A percentile compares a stretch with the other conserved stretches of the same genome.
Conservation (phyloP, 1,139 yeast genomes). For the Suhomyces panamericanus region DNA sequence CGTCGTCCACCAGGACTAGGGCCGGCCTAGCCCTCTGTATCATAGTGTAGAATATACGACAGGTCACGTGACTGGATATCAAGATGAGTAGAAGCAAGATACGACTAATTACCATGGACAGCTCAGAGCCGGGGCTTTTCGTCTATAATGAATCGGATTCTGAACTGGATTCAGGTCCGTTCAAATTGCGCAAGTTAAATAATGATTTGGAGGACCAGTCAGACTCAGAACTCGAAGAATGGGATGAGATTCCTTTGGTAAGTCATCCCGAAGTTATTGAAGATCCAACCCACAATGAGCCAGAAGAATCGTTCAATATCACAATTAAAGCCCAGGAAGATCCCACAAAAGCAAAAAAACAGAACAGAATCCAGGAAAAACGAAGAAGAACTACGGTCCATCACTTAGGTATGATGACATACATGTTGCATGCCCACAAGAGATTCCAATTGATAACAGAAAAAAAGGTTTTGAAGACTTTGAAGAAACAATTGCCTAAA, state of each 20-base stretch:
- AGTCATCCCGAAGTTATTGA: not conserved
- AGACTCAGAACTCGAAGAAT: slow-evolving; percentile 19
- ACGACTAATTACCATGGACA: not conserved
- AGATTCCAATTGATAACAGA: slow-evolving; percentile 29
- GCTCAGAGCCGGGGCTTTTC: slow-evolving; percentile 11
- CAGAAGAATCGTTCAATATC: slow-evolving; percentile 5
- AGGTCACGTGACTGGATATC: not conserved
- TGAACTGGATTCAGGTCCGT: slow-evolving; percentile 1
- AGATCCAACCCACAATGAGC: not conserved
- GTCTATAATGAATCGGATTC: slow-evolving; percentile 9
- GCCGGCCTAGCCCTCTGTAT: not conserved
- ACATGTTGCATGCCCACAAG: slow-evolving; percentile 25
- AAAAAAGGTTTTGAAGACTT: slow-evolving; percentile 21
- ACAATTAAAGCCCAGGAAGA: slow-evolving; percentile 3
- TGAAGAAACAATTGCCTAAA: slow-evolving; percentile 32
- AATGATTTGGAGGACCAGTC: slow-evolving; percentile 8
- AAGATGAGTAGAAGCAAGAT: not conserved
- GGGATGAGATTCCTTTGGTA: slow-evolving; percentile 25
- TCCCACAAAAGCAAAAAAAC: not conserved
- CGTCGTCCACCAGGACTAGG: slow-evolving; percentile 27
- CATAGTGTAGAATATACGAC: not conserved
- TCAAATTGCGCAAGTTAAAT: slow-evolving; percentile 6
- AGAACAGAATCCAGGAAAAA: slow-evolving; percentile 6
- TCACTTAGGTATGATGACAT: slow-evolving; percentile 28
- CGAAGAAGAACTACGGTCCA: slow-evolving; percentile 22